Percentiles rank a stretch among this genome's conserved stretches.
These are phyloP conservation scores for Arthrobotrys sinensis DNA, from an alignment of 2,329 filamentous ascomycete genomes.

Conservation along the genomic window DNA sequence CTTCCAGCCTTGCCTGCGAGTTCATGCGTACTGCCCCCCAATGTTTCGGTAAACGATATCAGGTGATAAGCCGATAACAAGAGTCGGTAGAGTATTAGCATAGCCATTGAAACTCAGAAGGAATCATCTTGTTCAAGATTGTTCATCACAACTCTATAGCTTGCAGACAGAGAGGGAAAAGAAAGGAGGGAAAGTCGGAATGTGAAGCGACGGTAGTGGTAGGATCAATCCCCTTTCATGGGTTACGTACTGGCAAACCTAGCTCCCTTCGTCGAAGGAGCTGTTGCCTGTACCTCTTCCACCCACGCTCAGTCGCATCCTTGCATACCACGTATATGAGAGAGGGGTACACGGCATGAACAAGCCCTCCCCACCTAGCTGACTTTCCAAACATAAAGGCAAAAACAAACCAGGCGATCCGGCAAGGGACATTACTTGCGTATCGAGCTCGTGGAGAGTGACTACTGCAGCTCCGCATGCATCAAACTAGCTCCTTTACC, in stretches of 20 bases:
- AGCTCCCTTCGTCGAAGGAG: conserved; percentile 22
- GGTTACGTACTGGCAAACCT: conserved; percentile 6
- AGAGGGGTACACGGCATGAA: conserved; percentile 61
- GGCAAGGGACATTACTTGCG: conserved; percentile 52
- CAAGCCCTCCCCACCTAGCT: conserved; percentile 48
- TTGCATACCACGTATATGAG: conserved; percentile 43
- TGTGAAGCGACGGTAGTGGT: conserved; percentile 25
- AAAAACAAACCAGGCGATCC: conserved; percentile 46
- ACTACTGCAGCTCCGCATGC: conserved; percentile 55
- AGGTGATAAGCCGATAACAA: conserved; percentile 59
- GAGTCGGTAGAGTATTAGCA: conserved; percentile 22
- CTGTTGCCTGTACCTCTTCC: conserved; percentile 34
- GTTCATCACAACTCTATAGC: conserved; percentile 12
- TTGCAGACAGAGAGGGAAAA: conserved; percentile 21
- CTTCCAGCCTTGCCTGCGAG: conserved; percentile 50
- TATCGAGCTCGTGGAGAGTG: conserved; percentile 60
- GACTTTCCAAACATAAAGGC: conserved; percentile 39
- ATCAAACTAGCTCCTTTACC: conserved; percentile 48
- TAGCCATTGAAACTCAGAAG: conserved; percentile 36
- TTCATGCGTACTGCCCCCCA: conserved; percentile 52
- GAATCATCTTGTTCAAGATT: conserved; percentile 26
- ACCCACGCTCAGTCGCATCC: conserved; percentile 35
- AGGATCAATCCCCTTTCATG: conserved; percentile 33
- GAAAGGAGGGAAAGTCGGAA: conserved; percentile 34
- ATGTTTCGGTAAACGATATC: conserved; percentile 57